Conservation (phyloP, 2,329 filamentous ascomycete genomes). For the Xylariaceae sp. region DNA sequence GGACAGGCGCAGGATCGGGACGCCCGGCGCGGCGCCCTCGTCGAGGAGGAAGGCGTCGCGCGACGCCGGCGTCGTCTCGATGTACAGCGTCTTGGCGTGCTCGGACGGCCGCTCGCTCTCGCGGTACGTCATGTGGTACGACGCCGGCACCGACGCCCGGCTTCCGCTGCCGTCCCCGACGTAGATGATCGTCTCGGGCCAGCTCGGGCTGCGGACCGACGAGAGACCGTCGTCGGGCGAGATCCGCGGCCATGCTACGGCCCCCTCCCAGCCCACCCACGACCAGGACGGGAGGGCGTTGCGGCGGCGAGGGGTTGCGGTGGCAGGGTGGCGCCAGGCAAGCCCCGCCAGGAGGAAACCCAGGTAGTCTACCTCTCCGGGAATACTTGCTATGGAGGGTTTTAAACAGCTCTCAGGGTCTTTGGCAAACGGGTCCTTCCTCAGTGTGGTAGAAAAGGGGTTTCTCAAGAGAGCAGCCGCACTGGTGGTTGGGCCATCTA, state of each 20-base stretch:
- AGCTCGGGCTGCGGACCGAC: conserved; percentile 1
- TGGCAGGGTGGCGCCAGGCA: conserved; percentile 6
- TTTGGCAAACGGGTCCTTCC: not conserved
- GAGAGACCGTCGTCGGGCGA: conserved; percentile 1
- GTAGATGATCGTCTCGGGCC: conserved; percentile 4
- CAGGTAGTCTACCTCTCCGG: conserved; percentile 1
- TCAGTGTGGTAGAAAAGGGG: not conserved
- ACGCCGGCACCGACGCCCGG: too few species aligned
- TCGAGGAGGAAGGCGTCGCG: conserved; percentile 4
- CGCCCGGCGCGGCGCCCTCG: not conserved
- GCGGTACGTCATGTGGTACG: conserved; percentile 2
- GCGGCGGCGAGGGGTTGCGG: conserved; percentile 5
- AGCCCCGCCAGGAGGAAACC: conserved; percentile 2
- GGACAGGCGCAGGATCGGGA: not conserved
- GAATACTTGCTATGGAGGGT: too few species aligned
- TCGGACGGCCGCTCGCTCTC: conserved; percentile 1
- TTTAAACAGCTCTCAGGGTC: not conserved
- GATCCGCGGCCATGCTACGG: conserved; percentile 6
- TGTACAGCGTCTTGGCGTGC: conserved; percentile 6
- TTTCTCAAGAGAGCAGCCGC: not conserved
- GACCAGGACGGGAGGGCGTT: conserved; percentile 10
- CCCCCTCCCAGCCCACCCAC: conserved; percentile 11
- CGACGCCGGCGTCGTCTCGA: conserved; percentile 4
- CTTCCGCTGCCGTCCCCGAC: conserved; percentile 3
- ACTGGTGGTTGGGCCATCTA: too few species aligned